phyloP scores from a whole-genome alignment of 495 filamentous ascomycete species.

The Emericellopsis terricola region DNA sequence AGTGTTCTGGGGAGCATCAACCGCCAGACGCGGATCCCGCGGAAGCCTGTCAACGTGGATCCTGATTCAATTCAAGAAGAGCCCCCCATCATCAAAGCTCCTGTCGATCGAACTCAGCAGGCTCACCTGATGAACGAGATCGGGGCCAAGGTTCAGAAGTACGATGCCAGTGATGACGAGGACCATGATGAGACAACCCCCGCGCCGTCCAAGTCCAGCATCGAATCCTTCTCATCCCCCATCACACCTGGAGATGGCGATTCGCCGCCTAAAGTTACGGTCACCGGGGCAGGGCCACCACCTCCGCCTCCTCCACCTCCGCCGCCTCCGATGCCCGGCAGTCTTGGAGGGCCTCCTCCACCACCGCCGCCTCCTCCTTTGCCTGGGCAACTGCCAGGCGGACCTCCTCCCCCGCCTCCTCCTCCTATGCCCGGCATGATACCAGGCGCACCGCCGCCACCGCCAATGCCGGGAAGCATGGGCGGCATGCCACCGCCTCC shows the following conservation, averaged over 20 bases:
- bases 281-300: constrained; percentile 12
- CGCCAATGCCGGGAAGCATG: constrained; percentile 12
- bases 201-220: constrained; percentile 56
- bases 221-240: constrained; percentile 50
- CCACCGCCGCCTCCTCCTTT: constrained; percentile 27
- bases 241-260: constrained; percentile 46
- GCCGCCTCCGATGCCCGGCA: constrained; percentile 26
- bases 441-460: constrained; percentile 19
- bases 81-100: constrained; percentile 13
- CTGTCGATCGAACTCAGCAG: constrained; percentile 50
- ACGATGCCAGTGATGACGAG: constrained; percentile 58
- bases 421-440: constrained; percentile 20
- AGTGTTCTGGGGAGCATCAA: constrained; percentile 50
- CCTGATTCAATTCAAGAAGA: constrained; percentile 19
- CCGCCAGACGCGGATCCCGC: constrained; percentile 26
- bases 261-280: constrained; percentile 27
- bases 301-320: constrained; percentile 24
- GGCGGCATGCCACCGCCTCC: constrained; percentile 25
- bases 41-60: constrained; percentile 29
- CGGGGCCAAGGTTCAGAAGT: constrained; percentile 52
- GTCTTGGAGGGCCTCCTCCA: constrained; percentile 32
- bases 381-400: constrained; percentile 23
- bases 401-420: constrained; percentile 30
- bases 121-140: constrained; percentile 69
- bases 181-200: constrained; percentile 56